A percentile compares a stretch with the other conserved stretches of the same genome.
These are phyloP conservation scores for Mesembryanthemum crystallinum DNA, from an alignment of 148 eudicot species.

Conservation along the genomic window DNA sequence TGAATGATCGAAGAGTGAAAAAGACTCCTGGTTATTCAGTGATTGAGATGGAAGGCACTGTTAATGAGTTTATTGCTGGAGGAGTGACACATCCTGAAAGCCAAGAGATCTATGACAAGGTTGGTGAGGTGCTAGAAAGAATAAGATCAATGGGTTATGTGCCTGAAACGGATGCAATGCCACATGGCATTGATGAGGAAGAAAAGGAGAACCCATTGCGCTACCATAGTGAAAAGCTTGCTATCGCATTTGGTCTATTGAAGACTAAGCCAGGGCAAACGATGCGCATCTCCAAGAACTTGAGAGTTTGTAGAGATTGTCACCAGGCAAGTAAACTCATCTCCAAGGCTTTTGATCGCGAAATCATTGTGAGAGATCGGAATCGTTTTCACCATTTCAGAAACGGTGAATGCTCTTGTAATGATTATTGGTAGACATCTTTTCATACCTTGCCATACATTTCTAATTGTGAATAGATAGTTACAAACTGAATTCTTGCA, in stretches of 20 bases:
- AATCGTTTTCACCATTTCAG: conserved; percentile 70
- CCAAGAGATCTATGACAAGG: conserved; percentile 47
- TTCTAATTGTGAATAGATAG: too few relatives aligned
- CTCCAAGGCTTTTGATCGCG: conserved; percentile 54
- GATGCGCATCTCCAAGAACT: conserved; percentile 56
- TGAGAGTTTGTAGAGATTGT: conserved; percentile 72
- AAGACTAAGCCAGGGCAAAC: conserved; percentile 55
- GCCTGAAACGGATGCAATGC: conserved; percentile 38
- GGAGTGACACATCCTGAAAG: conserved; percentile 55
- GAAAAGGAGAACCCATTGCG: conserved; percentile 49
- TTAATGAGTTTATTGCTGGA: conserved; percentile 58
- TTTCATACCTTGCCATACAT: too few relatives aligned
- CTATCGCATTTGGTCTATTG: conserved; percentile 64
- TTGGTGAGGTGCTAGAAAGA: conserved; percentile 46
- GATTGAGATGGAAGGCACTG: conserved; percentile 51
- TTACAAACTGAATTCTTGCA: too few relatives aligned
- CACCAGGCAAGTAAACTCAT: conserved; percentile 69
- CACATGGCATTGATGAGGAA: conserved; percentile 51
- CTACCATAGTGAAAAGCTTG: conserved; percentile 79
- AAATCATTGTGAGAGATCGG: conserved; percentile 69
- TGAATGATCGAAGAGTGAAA: conserved; percentile 63
- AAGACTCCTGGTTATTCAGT: conserved; percentile 52
- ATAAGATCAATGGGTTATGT: conserved; percentile 49
- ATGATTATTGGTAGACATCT: conserved; percentile 55
- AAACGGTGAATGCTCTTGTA: conserved; percentile 70